phyloP scores from a whole-genome alignment of 768 basidiomycete genomes.

The Podaxis carcinomalis region DNA sequence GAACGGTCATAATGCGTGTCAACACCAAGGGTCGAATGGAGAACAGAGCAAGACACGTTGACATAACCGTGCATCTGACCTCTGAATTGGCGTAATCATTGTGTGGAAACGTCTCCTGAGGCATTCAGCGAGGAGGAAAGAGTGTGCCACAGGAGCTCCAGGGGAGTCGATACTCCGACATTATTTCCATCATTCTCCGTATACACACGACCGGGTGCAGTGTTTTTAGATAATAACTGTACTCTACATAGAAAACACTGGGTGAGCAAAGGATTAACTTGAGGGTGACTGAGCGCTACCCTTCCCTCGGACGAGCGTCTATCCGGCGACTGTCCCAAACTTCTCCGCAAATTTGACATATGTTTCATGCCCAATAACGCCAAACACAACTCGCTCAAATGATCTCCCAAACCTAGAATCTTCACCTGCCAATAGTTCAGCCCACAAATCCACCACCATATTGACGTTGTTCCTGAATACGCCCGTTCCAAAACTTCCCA shows the following conservation, averaged over 20 bases:
- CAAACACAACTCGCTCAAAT: slow-evolving; percentile 65
- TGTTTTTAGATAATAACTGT: neutral
- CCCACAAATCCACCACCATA: slow-evolving; percentile 60
- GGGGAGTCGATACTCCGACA: neutral
- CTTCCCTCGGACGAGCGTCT: neutral
- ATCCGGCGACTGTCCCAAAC: slow-evolving; percentile 12
- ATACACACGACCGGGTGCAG: neutral
- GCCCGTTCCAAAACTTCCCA: slow-evolving; percentile 78
- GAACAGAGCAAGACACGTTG: neutral
- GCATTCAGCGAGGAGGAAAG: too few species aligned
- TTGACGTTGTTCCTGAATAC: slow-evolving; percentile 61
- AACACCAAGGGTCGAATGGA: neutral
- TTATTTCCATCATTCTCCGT: neutral
- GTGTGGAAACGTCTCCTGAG: neutral
- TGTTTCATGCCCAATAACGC: slow-evolving; percentile 33
- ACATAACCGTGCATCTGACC: neutral
- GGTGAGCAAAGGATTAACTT: neutral
- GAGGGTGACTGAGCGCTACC: neutral
- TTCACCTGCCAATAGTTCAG: slow-evolving; percentile 44
- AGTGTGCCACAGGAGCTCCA: too few species aligned
- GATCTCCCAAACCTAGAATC: slow-evolving; percentile 49
- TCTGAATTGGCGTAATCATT: neutral
- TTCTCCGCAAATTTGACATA: slow-evolving; percentile 20
- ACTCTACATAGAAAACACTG: neutral
- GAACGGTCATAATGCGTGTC: neutral